Evolutionary conservation across 495 filamentous ascomycete species (phyloP), one percentile per base, ranked within the genome.

Genomic region (Entonaema liquescens): DNA sequence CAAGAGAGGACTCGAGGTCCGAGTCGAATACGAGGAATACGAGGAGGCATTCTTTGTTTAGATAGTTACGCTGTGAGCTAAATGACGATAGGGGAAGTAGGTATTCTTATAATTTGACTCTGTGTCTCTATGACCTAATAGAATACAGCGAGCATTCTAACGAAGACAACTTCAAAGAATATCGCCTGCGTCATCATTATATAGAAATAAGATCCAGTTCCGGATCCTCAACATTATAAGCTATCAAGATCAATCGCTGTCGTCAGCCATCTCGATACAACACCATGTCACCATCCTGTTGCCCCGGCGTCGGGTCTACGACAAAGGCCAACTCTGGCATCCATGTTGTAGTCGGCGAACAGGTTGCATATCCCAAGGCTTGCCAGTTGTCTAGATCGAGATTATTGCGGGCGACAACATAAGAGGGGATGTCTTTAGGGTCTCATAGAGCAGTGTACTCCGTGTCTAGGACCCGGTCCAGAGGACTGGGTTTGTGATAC

Each of bases 401-500:
- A 59, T 59, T 59, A 9, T 11, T 15, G n/a, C 29, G 11, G 9
- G 26, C 21, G 12, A 9, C 21, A 25, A 2, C 23, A 15, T 28
- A 67, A 21, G 15, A 19, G 19, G 13, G n/a, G 35, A 33, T 13
- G 2, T 35, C 7, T 29, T 28, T 2, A 29, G 17, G 52, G 8
- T 60, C 12, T n/a, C 44, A 21, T 6, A 38, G 23, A 29, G 53
- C 15, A 44, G 23, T n/a, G 3, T 68, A 15, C 33, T 35, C 28
- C 59, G 12, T 58, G n/a, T 36, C 42, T 53, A 6, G 7, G 40
- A 59, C 33, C 67, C 44, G 21, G 11, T 19, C 67, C 67, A 60
- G 59, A 28, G 60, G 33, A 26, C 33, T 33, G 67, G 67, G 47
- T 25, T 42, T 33, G 12, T 15, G 26, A 47, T 26, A 35, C 0